Conservation (phyloP, 148 eudicot species). For the Rhododendron vialii region DNA sequence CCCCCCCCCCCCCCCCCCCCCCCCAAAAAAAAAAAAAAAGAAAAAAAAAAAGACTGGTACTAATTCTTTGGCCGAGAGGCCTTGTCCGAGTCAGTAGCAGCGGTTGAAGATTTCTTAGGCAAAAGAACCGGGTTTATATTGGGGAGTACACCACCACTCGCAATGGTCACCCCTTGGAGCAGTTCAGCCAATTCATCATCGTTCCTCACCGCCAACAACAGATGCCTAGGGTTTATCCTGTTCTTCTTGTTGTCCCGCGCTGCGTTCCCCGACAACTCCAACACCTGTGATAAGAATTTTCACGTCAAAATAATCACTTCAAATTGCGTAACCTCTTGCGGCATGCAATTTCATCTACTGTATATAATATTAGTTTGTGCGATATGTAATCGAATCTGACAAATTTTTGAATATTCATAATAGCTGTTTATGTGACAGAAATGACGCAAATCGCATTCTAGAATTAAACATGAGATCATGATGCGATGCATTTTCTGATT, state of each 20-base stretch:
- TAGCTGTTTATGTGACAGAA: too few species aligned
- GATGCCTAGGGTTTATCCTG: slow-evolving; percentile 40
- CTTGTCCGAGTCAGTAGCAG: slow-evolving; percentile 1
- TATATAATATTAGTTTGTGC: too few species aligned
- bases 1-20: too few species aligned
- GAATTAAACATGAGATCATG: too few species aligned
- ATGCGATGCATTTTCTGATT: too few species aligned
- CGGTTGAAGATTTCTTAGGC: slow-evolving; percentile 19
- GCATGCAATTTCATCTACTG: not conserved
- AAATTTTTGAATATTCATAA: too few species aligned
- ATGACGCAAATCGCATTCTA: too few species aligned
- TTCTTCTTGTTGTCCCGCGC: slow-evolving; percentile 43
- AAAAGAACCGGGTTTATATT: slow-evolving; percentile 32
- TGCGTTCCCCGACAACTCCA: slow-evolving; percentile 42
- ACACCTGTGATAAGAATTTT: slow-evolving; percentile 16
- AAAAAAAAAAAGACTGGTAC: not conserved
- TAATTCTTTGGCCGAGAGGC: not conserved
- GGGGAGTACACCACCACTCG: slow-evolving; percentile 32
- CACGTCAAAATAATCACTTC: too few species aligned
- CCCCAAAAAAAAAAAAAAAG: not conserved
- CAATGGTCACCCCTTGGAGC: slow-evolving; percentile 40
- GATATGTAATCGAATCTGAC: too few species aligned
- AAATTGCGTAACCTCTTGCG: not conserved
- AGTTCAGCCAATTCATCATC: slow-evolving; percentile 40
- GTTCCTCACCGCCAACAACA: slow-evolving; percentile 28